Evolutionary conservation across 2,329 filamentous ascomycete genomes (phyloP), one percentile per base, ranked within the genome.

Genomic region (Chrysoporthe deuterocubensis): DNA sequence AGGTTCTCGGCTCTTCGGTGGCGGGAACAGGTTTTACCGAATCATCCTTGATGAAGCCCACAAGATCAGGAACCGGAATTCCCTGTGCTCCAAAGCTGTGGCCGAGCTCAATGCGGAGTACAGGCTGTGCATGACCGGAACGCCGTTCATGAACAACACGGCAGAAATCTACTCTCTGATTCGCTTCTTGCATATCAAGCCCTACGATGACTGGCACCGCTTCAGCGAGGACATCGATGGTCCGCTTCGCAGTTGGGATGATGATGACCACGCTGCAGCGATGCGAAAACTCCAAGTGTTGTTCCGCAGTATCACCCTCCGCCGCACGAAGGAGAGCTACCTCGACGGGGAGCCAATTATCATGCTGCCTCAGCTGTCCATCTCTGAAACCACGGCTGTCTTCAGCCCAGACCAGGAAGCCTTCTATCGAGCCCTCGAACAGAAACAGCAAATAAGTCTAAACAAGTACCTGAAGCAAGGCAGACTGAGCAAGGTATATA

Each of bases 301-400:
- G 9, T 85, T 96, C 52, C 92, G 91, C 72, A 90, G 91, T 0
- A 87, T 94, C 61, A 89, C 96, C 77, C 83, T 96, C 62, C 90
- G 93, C 32, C 90, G 93, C 42, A 93, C 89, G 52, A 96, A 96
- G 78, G 84, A 87, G 50, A 92, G 92, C 0, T 80, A 86, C 69
- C 89, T 96, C 62, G 90, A 96, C 74, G 93, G 92, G 3, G 85
- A 90, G 71, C 91, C 91, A 0, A 92, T 94, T 65, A 81, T 93
- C 54, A 80, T 82, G 42, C 81, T 94, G 4, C 90, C 90, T 0
- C 82, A 85, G 13, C 90, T 92, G 72, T 82, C 82, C 4, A 87
- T 87, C 5, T 82, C 86, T 60, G 78, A 86, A 40, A 81, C 87
- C 3, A 83, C 90, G 72, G 88, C 89, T 2, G 80, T 85, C 11